phyloP scores from a whole-genome alignment of 2,329 filamentous ascomycete species.

The Anthostomella pinea region DNA sequence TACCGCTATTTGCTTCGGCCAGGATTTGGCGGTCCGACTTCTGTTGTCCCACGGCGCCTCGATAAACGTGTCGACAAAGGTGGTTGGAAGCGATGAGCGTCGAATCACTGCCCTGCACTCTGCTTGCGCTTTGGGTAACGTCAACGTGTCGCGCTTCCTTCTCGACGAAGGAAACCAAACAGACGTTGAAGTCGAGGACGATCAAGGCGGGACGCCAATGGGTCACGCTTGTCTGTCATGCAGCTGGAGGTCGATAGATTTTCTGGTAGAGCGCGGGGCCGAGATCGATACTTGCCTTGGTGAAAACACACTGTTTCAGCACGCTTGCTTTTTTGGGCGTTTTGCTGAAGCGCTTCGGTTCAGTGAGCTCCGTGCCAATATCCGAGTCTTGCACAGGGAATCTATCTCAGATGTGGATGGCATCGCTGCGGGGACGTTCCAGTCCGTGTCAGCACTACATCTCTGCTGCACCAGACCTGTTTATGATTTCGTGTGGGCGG shows the following conservation, averaged over 20 bases:
- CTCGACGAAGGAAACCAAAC: slow-evolving; percentile 16
- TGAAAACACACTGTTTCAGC: slow-evolving; percentile 9
- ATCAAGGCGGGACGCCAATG: slow-evolving; percentile 12
- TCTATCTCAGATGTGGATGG: slow-evolving; percentile 5
- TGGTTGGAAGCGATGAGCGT: neutral
- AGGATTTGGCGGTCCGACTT: slow-evolving; percentile 16
- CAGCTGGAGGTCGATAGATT: slow-evolving; percentile 17
- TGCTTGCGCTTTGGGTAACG: slow-evolving; percentile 10
- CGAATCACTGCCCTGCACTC: slow-evolving; percentile 21
- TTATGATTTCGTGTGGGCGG: no score
- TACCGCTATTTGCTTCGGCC: slow-evolving; percentile 19
- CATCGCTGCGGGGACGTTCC: slow-evolving; percentile 4
- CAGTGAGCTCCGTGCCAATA: slow-evolving; percentile 19
- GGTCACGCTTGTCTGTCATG: slow-evolving; percentile 17
- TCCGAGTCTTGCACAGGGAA: neutral
- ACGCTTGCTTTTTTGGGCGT: slow-evolving; percentile 15
- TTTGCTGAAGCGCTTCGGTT: slow-evolving; percentile 20
- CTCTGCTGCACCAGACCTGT: no score
- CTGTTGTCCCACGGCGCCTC: slow-evolving; percentile 22
- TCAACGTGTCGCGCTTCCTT: slow-evolving; percentile 10
- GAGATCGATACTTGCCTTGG: slow-evolving; percentile 14
- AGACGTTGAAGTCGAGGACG: slow-evolving; percentile 15
- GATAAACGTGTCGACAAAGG: slow-evolving; percentile 10
- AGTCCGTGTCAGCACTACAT: slow-evolving; percentile 4
- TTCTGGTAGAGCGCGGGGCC: slow-evolving; percentile 17